Evolutionary conservation across 1,284 basidiomycete genomes (phyloP), one percentile per base, ranked within the genome.

Genomic region (Melampsora allii-populina): DNA sequence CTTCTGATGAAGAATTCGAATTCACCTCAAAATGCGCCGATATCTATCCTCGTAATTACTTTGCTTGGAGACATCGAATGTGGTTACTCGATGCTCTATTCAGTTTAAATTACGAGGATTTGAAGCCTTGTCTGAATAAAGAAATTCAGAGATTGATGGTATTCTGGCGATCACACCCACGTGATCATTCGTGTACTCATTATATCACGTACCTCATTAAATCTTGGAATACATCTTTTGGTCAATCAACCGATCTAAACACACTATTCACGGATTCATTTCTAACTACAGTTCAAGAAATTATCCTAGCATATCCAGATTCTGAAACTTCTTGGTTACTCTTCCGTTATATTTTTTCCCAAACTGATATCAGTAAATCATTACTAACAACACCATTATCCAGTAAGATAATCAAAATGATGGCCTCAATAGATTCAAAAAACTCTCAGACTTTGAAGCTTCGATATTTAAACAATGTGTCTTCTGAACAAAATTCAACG

Each of bases 31-130:
- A 17, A 7, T 48, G 59, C 6, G 59, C 59, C 24, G 61, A 63
- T 12, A 29, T 27, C 5, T 71, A 71, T 50, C 68, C 68, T 9
- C 60, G 68, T 6, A 71, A 71, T 27, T 71, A 71, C 45, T 71
- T 63, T 39, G 42, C 29, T 17, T 71, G 68, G 68, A 36, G 45
- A 36, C 68, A 71, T 42, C 68, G 68, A 19, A 50, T 63, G 50
- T 71, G 68, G 68, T 5, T 64, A 46, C 19, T 71, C 1, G 59
- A 63, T 3, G 27, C 14, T 5, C 42, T 48, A 45, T 19, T 31
- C 21, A 42, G n/a, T 21, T 17, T 53, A 5, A 4, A 21, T 21
- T 12, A 19, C 33, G 5, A 46, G 9, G 27, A 53, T 21, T 21
- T n/a, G 14, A 24, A 66, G 3, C 31, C 48, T 45, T 21, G 0